phyloP scores from a whole-genome alignment of 495 filamentous ascomycete genomes.

The Trichocladium antarcticum region DNA sequence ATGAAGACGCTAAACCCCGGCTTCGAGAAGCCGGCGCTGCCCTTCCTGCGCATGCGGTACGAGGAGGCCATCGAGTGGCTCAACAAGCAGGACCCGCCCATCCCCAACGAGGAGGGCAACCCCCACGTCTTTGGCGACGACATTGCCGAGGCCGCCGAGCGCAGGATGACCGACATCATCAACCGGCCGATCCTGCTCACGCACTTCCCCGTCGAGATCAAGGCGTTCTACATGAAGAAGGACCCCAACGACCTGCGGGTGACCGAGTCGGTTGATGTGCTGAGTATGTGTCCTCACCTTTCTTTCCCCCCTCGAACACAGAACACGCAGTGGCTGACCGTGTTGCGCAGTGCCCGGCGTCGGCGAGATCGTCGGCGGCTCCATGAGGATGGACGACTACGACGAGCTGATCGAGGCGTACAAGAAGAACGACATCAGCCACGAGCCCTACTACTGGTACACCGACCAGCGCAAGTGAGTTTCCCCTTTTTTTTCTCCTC shows the following conservation, averaged over 20 bases:
- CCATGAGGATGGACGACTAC: constrained; percentile 90
- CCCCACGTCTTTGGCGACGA: constrained; percentile 91
- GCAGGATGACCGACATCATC: constrained; percentile 93
- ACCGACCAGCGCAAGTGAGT: constrained; percentile 95
- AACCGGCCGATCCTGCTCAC: constrained; percentile 92
- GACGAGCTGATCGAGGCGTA: constrained; percentile 89
- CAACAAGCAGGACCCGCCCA: constrained; percentile 60
- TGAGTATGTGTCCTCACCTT: constrained; percentile 37
- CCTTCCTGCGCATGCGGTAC: constrained; percentile 95
- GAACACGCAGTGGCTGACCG: too few relatives aligned
- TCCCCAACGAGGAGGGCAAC: constrained; percentile 84
- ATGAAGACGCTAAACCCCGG: constrained; percentile 77
- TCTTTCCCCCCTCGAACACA: background rate
- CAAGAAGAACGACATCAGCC: constrained; percentile 72
- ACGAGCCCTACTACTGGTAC: constrained; percentile 95
- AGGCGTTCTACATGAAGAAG: constrained; percentile 99
- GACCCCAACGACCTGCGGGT: constrained; percentile 70
- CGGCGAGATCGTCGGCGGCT: constrained; percentile 93
- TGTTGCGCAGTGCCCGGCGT: constrained; percentile 53
- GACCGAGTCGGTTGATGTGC: constrained; percentile 89
- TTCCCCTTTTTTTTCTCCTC: background rate
- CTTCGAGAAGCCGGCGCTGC: constrained; percentile 72
- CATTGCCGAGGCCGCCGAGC: constrained; percentile 95
- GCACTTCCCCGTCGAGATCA: constrained; percentile 94
- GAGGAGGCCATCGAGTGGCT: constrained; percentile 91